Evolutionary conservation across 331 rosid species (phyloP).

Genomic region (Cucumis variabilis): DNA sequence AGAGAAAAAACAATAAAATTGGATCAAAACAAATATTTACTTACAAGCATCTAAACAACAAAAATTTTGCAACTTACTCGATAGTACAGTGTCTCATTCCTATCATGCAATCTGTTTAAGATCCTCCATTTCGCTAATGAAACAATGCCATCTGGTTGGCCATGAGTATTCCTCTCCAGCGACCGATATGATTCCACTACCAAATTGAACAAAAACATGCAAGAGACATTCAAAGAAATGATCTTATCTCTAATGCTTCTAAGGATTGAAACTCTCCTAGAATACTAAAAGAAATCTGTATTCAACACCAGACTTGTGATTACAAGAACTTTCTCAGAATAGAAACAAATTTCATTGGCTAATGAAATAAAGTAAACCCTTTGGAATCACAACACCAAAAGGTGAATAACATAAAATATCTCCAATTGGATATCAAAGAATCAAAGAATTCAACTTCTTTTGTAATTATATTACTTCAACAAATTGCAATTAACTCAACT

Average conservation of each 20-base stretch:
- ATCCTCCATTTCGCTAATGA: conserved; percentile 98
- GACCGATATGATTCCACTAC: conserved; percentile 96
- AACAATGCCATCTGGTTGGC: conserved; percentile 72
- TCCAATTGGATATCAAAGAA: not conserved
- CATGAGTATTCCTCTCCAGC: conserved; percentile 83
- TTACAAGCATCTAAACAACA: not conserved
- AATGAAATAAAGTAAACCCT: not conserved
- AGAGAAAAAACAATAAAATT: conserved; percentile 35
- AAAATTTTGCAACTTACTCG: conserved; percentile 65
- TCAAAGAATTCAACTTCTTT: not conserved
- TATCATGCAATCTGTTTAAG: conserved; percentile 93
- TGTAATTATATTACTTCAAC: not conserved
- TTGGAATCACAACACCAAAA: not conserved
- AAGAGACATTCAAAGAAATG: conserved; percentile 3
- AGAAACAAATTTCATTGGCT: not conserved
- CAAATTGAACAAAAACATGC: conserved; percentile 34
- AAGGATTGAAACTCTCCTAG: conserved; percentile 2
- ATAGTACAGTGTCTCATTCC: conserved; percentile 93
- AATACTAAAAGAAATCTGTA: conserved; percentile 1
- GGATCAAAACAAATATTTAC: conserved; percentile 10
- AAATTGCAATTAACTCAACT: not conserved
- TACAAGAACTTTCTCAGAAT: not conserved
- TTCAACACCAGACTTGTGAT: not conserved
- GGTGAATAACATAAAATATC: not conserved
- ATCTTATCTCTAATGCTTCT: not conserved